These are phyloP conservation scores for Rhinocladiella similis DNA, from an alignment of 2,329 filamentous ascomycete species.

Conservation along the genomic window DNA sequence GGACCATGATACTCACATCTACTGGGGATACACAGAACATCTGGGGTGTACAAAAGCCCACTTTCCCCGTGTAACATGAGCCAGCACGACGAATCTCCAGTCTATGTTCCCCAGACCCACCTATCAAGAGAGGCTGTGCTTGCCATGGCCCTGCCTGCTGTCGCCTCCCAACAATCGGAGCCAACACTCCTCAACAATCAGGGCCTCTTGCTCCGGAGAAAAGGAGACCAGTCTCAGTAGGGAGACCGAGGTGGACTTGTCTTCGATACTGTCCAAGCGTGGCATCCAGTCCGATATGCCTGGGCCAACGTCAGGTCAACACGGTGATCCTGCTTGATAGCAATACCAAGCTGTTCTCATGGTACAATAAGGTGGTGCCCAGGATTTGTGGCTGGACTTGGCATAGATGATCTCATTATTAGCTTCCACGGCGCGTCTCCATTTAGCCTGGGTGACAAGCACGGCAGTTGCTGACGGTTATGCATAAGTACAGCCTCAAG, in stretches of 20 bases:
- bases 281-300: not conserved
- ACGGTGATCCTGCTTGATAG: not conserved
- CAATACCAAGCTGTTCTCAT: not conserved
- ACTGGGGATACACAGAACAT: slow-evolving; percentile 1
- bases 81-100: slow-evolving; percentile 16
- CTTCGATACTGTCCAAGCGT: not conserved
- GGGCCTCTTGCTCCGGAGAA: slow-evolving; percentile 7
- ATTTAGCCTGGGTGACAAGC: not conserved
- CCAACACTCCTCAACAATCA: not conserved
- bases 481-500: too few relatives aligned
- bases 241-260: not conserved
- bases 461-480: too few relatives aligned
- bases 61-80: slow-evolving; percentile 11
- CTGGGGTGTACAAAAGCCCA: slow-evolving; percentile 1
- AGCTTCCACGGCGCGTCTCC: not conserved
- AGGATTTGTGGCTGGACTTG: slow-evolving; percentile 12
- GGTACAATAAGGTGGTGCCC: slow-evolving; percentile 4
- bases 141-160: not conserved
- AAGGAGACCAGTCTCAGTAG: slow-evolving; percentile 4
- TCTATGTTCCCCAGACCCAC: slow-evolving; percentile 15
- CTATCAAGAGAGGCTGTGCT: slow-evolving; percentile 2
- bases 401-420: slow-evolving; percentile 1
- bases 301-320: not conserved
- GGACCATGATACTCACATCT: slow-evolving; percentile 6
- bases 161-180: not conserved